Base-by-base conservation (phyloP, 108 stramenopile species). In the Conticribra guillardii region DNA sequence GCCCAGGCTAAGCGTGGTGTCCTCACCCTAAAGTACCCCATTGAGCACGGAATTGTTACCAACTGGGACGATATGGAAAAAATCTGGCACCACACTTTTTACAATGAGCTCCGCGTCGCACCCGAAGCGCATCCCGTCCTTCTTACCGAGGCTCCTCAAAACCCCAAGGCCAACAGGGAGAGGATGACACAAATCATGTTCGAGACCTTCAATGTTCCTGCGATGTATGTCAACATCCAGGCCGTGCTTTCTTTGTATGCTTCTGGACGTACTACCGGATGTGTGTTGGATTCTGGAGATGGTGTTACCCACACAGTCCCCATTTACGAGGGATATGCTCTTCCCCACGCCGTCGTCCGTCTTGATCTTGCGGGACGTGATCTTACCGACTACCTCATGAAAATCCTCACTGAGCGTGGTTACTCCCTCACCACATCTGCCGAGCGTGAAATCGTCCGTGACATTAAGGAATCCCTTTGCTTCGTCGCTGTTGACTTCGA, bases 151-250 rank as follows among this genome's bases (percentile, higher is more conserved):
- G 97, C 99, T 37, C 98, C 98, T 41, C 95, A 98, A 84, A 99
- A 99, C 87, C 98, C 99, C 82, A 98, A 98, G 96, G 97, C 97
- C 50, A 99, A 99, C 90, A 84, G 98, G 49, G 99, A 99, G 81
- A 90, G 97, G 68, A 99, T 98, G 97, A 99, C 98, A 48, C 98
- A 99, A 84, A 99, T 99, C 89, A 99, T 99, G 99, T 99, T 99
- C 84, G 99, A 99, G 86, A 99, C 98, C 17, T 99, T 99, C 94
- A 99, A 98, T 80, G 98, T 99, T 31, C 99, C 99, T 28, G 99
- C 98, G 66, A 99, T 99, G 98, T 99, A 99, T 74, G 97, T 99
- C 37, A 98, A 98, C 86, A 98, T 99, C 74, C 99, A 99, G 88
- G 98, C 98, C 52, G 98, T 98, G 64, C 91, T 98, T 59, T 93